These are phyloP conservation scores for Metschnikowia vanudenii DNA, from an alignment of 805 yeast genomes.

Conservation along the genomic window DNA sequence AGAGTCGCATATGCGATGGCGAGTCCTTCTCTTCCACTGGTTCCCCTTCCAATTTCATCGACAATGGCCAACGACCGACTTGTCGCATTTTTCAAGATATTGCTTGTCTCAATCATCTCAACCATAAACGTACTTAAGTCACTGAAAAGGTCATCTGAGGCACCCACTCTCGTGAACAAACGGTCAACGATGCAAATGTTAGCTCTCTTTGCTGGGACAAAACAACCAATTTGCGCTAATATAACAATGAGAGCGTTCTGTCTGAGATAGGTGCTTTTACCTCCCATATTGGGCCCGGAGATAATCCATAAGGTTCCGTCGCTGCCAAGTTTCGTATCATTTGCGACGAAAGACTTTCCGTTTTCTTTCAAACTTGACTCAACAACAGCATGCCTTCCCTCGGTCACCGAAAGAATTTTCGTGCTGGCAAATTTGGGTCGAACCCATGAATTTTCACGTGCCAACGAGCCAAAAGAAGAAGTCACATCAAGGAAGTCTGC, in stretches of 20 bases:
- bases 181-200: conserved; percentile 48
- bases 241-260: conserved; percentile 50
- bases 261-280: conserved; percentile 50
- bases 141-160: conserved; percentile 31
- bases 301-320: conserved; percentile 22
- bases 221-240: conserved; percentile 54
- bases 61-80: conserved; percentile 43
- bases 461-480: conserved; percentile 67
- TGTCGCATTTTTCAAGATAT: conserved; percentile 36
- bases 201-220: conserved; percentile 50
- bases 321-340: conserved; percentile 32
- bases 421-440: conserved; percentile 61
- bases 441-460: conserved; percentile 63
- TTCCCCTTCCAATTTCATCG: conserved; percentile 44
- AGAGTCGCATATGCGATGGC: conserved; percentile 82
- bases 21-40: conserved; percentile 74
- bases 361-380: conserved; percentile 43
- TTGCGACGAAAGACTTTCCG: conserved; percentile 49
- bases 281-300: conserved; percentile 49
- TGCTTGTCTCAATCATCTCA: conserved; percentile 46
- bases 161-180: conserved; percentile 45
- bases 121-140: conserved; percentile 48
- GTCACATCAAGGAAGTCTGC: conserved; percentile 72
- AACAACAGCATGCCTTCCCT: conserved; percentile 85
- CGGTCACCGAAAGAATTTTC: conserved; percentile 35